Conservation (phyloP, 441 rosid species). For the Arabidopsis hybrid region DNA sequence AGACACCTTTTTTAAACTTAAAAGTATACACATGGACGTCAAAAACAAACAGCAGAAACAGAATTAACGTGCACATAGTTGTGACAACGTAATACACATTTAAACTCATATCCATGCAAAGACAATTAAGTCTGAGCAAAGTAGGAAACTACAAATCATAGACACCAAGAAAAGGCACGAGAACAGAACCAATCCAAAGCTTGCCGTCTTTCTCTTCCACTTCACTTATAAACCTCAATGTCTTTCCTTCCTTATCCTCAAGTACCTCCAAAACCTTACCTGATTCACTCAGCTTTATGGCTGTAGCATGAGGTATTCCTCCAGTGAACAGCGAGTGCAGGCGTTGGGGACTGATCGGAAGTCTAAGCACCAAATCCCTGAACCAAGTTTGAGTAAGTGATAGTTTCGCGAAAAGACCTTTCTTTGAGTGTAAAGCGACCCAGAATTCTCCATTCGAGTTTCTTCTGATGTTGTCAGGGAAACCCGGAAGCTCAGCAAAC, state of each 20-base stretch:
- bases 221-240: slow-evolving; percentile 68
- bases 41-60: neutral
- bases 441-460: slow-evolving; percentile 74
- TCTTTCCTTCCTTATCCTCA: slow-evolving; percentile 69
- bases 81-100: neutral
- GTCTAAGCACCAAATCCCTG: slow-evolving; percentile 57
- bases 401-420: slow-evolving; percentile 51
- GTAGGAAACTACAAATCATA: slow-evolving; percentile 43
- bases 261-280: slow-evolving; percentile 63
- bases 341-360: slow-evolving; percentile 57
- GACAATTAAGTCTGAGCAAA: slow-evolving; percentile 4
- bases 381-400: slow-evolving; percentile 49
- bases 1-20: neutral
- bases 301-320: slow-evolving; percentile 64
- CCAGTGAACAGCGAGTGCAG: slow-evolving; percentile 62
- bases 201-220: slow-evolving; percentile 76
- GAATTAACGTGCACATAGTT: neutral
- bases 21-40: slow-evolving; percentile 1
- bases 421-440: slow-evolving; percentile 77
- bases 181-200: slow-evolving; percentile 75
- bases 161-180: slow-evolving; percentile 63
- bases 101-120: slow-evolving; percentile 4
- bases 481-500: slow-evolving; percentile 71
- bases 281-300: slow-evolving; percentile 62
- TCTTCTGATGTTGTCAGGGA: slow-evolving; percentile 73